Evolutionary conservation across 495 filamentous ascomycete species (phyloP).

Genomic region (Lasiosphaeria ovina): DNA sequence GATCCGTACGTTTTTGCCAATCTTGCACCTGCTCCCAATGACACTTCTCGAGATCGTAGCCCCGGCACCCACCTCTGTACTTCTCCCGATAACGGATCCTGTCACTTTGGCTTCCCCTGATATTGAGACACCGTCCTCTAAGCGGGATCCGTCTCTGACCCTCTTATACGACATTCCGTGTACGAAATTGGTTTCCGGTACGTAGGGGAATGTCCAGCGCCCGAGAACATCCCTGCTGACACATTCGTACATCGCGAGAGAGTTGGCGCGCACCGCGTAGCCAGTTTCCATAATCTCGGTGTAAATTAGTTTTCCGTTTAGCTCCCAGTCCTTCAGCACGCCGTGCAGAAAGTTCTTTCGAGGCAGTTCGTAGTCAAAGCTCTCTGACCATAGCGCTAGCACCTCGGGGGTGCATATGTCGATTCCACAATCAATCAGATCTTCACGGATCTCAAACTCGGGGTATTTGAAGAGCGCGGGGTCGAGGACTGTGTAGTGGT

Average conservation of each 20-base stretch:
- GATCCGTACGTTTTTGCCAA: slow-evolving; percentile 79
- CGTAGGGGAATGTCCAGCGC: slow-evolving; percentile 90
- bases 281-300: slow-evolving; percentile 82
- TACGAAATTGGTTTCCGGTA: slow-evolving; percentile 83
- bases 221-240: slow-evolving; percentile 84
- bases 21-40: slow-evolving; percentile 77
- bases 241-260: slow-evolving; percentile 85
- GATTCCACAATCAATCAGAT: slow-evolving; percentile 91
- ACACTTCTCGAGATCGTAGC: slow-evolving; percentile 67
- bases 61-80: slow-evolving; percentile 71
- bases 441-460: slow-evolving; percentile 72
- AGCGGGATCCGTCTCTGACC: slow-evolving; percentile 64
- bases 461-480: slow-evolving; percentile 56
- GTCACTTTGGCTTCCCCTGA: slow-evolving; percentile 44
- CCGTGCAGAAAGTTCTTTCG: slow-evolving; percentile 85
- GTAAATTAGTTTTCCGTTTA: slow-evolving; percentile 94
- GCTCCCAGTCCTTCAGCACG: slow-evolving; percentile 92
- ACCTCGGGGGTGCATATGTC: slow-evolving; percentile 98
- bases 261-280: slow-evolving; percentile 76
- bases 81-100: slow-evolving; percentile 71
- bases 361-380: slow-evolving; percentile 91
- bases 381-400: slow-evolving; percentile 91
- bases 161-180: slow-evolving; percentile 72
- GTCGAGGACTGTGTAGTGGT: slow-evolving; percentile 65
- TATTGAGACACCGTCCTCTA: slow-evolving; percentile 69